These are phyloP conservation scores for Chrysophaeum taylorii DNA, from an alignment of 352 stramenopile species.

Conservation along the genomic window DNA sequence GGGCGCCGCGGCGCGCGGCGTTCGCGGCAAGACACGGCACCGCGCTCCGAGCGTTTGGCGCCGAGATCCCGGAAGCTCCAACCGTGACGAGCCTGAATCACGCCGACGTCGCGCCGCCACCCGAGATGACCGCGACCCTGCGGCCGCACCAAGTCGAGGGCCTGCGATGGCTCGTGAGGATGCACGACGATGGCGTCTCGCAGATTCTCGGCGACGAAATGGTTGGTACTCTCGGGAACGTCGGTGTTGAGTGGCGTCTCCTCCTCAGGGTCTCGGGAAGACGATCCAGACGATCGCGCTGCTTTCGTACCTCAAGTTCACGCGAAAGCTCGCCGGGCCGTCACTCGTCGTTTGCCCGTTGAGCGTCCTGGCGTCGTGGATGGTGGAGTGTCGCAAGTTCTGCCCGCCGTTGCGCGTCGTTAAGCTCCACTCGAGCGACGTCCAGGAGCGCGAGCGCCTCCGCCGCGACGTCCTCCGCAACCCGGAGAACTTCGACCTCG, in stretches of 20 bases:
- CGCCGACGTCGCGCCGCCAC: background rate
- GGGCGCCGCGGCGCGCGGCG: background rate
- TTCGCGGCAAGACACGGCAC: background rate
- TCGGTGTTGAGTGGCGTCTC: too few species aligned
- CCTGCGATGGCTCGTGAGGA: slow-evolving; percentile 79
- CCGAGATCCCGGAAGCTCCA: background rate
- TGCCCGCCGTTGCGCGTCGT: slow-evolving; percentile 72
- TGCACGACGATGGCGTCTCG: slow-evolving; percentile 74
- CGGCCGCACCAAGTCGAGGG: slow-evolving; percentile 68
- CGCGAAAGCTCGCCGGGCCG: slow-evolving; percentile 41
- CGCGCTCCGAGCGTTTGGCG: background rate
- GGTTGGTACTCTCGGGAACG: too few species aligned
- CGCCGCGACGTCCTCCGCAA: slow-evolving; percentile 45
- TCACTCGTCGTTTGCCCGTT: slow-evolving; percentile 84
- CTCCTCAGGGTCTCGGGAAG: slow-evolving; percentile 71
- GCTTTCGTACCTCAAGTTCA: slow-evolving; percentile 24
- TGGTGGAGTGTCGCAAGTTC: slow-evolving; percentile 74
- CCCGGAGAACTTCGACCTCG: slow-evolving; percentile 43
- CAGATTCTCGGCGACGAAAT: slow-evolving; percentile 68
- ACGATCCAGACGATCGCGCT: slow-evolving; percentile 54
- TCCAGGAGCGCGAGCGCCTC: slow-evolving; percentile 53
- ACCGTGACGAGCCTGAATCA: background rate
- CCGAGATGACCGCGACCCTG: too few species aligned
- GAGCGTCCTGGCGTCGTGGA: slow-evolving; percentile 84
- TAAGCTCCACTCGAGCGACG: slow-evolving; percentile 76